Evolutionary conservation across 2,329 filamentous ascomycete genomes (phyloP), one percentile per base, ranked within the genome.

Genomic region (Fusarium napiforme): DNA sequence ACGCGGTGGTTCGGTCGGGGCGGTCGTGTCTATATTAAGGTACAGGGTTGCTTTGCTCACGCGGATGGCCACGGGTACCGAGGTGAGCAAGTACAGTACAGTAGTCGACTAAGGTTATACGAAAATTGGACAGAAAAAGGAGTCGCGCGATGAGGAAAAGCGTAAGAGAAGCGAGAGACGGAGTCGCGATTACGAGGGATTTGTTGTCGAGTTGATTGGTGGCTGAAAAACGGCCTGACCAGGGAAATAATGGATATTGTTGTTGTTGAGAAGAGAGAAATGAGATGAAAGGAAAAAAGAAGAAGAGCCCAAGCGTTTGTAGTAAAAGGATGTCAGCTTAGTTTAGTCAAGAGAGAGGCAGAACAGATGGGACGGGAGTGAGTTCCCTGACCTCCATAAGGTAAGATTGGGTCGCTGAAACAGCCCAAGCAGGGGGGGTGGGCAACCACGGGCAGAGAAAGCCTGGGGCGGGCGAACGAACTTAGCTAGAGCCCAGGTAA

Each of bases 291-390:
- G 53, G 58, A 72, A 71, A 60, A 50, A 50, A 57, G 58, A 49
- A 42, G 59, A 72, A 74, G 67, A 68, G 64, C 62, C 52, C 60
- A 64, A 65, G 63, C 64, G 69, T 69, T 40, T 40, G 50, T 47
- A 64, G 45, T 47, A 67, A 69, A 59, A 72, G 58, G 61, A 74
- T 74, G 71, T 69, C 71, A 71, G 71, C 66, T 69, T 69, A 47
- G 34, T 66, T 52, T 49, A 57, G 59, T 49, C 21, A 46, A 53
- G 47, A 64, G 61, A 63, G 45, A 52, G 55, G 49, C 30, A 56
- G 23, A 60, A 28, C 43, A 21, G 37, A 45, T 32, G 37, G 26
- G 26, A 26, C 7, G 28, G 28, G 53, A 30, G 50, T 55, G 36
- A 55, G 50, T 55, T 55, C 50, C 50, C n/a, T 55, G 50, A 55